Conservation (phyloP, 306 rosid genomes). For the Quercus ilex region DNA sequence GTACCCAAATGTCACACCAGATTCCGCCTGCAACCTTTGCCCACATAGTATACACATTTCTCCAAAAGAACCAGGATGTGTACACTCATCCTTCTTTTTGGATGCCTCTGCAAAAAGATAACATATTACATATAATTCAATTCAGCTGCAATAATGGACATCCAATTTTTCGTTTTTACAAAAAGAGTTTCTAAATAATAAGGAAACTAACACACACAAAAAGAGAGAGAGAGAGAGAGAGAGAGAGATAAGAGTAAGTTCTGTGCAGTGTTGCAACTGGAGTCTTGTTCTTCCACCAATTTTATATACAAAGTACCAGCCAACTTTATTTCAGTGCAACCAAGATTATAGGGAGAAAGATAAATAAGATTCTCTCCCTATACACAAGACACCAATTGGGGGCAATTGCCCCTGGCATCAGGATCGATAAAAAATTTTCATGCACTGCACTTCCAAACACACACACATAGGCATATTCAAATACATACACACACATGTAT, state of each 20-base stretch:
- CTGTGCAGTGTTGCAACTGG: not conserved
- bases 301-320: too few species aligned
- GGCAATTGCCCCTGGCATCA: not conserved
- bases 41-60: constrained; percentile 76
- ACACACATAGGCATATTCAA: not conserved
- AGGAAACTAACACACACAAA: not conserved
- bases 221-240: not conserved
- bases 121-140: not conserved
- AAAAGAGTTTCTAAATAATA: not conserved
- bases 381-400: not conserved
- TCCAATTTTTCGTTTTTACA: not conserved
- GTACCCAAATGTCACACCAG: constrained; percentile 79
- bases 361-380: not conserved
- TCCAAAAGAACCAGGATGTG: constrained; percentile 82
- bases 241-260: not conserved
- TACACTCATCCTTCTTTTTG: constrained; percentile 36
- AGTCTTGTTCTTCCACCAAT: too few species aligned
- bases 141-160: not conserved
- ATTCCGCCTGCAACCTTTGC: constrained; percentile 55
- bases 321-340: too few species aligned
- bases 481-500: not conserved
- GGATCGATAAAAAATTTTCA: not conserved
- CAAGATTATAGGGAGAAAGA: too few species aligned
- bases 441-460: not conserved
- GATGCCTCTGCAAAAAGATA: constrained; percentile 43